Evolutionary conservation across 108 stramenopile genomes (phyloP).

Genomic region (Stephanodiscus triporus): DNA sequence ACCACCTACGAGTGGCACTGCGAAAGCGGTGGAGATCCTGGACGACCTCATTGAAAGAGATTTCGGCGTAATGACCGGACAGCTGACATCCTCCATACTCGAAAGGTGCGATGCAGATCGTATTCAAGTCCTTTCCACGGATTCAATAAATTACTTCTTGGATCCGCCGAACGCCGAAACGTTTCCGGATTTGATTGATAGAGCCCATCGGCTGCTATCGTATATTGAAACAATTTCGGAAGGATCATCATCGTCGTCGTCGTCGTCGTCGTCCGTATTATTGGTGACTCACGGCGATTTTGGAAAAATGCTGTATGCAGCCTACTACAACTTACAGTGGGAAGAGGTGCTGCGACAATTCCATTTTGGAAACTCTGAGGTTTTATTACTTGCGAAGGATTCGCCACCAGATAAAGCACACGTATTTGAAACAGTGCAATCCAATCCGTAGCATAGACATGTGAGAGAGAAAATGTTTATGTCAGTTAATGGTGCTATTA

Average conservation of each 20-base stretch:
- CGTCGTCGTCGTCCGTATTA: constrained; percentile 23
- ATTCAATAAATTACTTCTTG: constrained; percentile 56
- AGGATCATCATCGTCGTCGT: background rate
- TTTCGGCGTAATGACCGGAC: constrained; percentile 56
- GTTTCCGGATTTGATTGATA: constrained; percentile 52
- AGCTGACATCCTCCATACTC: constrained; percentile 45
- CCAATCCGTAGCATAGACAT: constrained; percentile 35
- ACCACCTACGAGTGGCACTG: background rate
- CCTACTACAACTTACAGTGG: constrained; percentile 57
- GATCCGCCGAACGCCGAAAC: constrained; percentile 57
- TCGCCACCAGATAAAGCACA: constrained; percentile 47
- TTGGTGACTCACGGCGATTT: constrained; percentile 64
- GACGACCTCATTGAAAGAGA: constrained; percentile 52
- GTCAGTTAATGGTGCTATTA: too few species aligned
- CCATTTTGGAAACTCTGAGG: constrained; percentile 61
- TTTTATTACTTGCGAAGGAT: constrained; percentile 46
- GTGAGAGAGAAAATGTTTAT: too few species aligned
- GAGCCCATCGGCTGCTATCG: constrained; percentile 37
- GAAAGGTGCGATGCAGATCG: constrained; percentile 32
- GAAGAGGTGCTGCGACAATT: constrained; percentile 54
- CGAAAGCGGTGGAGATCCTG: constrained; percentile 26
- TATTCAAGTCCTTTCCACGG: constrained; percentile 45
- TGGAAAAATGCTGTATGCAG: constrained; percentile 64
- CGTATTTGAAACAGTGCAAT: constrained; percentile 43
- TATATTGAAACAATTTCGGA: constrained; percentile 25